These are phyloP conservation scores for Annulohypoxylon moriforme DNA, from an alignment of 495 filamentous ascomycete species.

Conservation along the genomic window DNA sequence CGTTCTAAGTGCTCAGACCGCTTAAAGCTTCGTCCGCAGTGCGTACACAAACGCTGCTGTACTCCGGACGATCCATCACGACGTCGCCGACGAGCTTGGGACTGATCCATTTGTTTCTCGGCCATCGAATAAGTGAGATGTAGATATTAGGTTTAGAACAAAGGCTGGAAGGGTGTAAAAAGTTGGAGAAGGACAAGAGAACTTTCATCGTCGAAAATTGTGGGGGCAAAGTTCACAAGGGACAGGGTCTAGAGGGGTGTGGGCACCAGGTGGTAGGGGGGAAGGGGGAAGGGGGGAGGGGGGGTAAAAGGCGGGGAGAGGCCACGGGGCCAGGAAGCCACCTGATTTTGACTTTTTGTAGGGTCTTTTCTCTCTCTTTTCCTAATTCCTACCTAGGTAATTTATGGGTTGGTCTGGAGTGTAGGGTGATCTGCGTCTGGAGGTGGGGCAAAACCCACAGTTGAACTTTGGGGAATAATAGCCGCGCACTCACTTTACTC, in stretches of 20 bases:
- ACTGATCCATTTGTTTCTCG: slow-evolving; percentile 51
- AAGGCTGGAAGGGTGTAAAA: slow-evolving; percentile 24
- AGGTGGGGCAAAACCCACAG: slow-evolving; percentile 8
- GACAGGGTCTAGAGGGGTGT: slow-evolving; percentile 7
- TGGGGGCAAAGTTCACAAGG: slow-evolving; percentile 39
- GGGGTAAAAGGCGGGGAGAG: slow-evolving; percentile 26
- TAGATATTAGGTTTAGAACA: slow-evolving; percentile 35
- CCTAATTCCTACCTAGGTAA: slow-evolving; percentile 15
- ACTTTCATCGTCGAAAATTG: slow-evolving; percentile 47
- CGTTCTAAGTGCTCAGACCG: slow-evolving; percentile 63
- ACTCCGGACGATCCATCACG: slow-evolving; percentile 49
- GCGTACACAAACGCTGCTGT: slow-evolving; percentile 49
- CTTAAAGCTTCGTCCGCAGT: slow-evolving; percentile 52
- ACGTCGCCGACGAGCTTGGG: slow-evolving; percentile 49
- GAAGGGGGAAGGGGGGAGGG: background rate
- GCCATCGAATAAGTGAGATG: slow-evolving; percentile 43
- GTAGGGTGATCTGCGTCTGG: slow-evolving; percentile 12
- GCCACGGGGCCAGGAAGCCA: slow-evolving; percentile 40
- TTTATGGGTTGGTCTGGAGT: background rate
- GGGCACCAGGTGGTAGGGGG: slow-evolving; percentile 3
- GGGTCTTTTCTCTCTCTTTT: background rate
- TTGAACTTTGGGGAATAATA: slow-evolving; percentile 10
- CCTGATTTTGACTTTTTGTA: slow-evolving; percentile 37
- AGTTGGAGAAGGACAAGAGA: slow-evolving; percentile 45
- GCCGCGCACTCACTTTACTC: slow-evolving; percentile 6